Evolutionary conservation across 306 rosid genomes (phyloP), one percentile per base, ranked within the genome.

Genomic region (Malus fusca): DNA sequence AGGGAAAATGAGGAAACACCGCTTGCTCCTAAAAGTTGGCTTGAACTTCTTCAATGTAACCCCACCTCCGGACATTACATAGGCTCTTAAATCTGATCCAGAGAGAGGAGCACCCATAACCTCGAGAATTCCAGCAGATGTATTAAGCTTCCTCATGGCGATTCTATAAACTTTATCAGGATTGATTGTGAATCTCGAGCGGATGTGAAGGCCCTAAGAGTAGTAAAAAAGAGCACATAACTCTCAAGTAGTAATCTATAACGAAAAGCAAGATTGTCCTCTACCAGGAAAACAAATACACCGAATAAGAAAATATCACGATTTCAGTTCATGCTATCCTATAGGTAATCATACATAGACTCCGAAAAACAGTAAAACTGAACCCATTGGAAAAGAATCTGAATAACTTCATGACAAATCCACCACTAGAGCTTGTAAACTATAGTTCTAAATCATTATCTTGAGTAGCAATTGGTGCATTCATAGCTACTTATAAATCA

Each of bases 91-190:
- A 64, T 92, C 99, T 79, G 97, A 83, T 79, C 98, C 99, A n/a
- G 96, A 61, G 67, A 96, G 98, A 15, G 99, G 99, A 43, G 99
- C 92, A 67, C 99, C 99, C 99, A 96, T 92, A 71, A 96, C 97
- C 90, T 96, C 99, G 78, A 96, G 98, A 86, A 92, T 92, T 81
- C 91, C 90, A 81, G 98, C 99, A 73, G 97, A 88, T 1, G 98
- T 92, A 84, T 96, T 90, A 62, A 96, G 99, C 87, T 65, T 88
- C 64, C 84, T 90, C 99, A 96, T 92, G 83, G 99, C 97, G 78
- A 92, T 88, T 84, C 99, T 91, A 87, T 96, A 96, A 74, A 92
- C 92, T 88, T 80, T 96, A 82, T 96, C 97, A 68, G 97, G 98
- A 80, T 89, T 92, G 84, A 96, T 82, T 46, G 87, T 85, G 85